A percentile compares a stretch with the other conserved stretches of the same genome.
These are phyloP conservation scores for Termitomyces sp. DNA, from an alignment of 768 basidiomycete genomes.

Conservation along the genomic window DNA sequence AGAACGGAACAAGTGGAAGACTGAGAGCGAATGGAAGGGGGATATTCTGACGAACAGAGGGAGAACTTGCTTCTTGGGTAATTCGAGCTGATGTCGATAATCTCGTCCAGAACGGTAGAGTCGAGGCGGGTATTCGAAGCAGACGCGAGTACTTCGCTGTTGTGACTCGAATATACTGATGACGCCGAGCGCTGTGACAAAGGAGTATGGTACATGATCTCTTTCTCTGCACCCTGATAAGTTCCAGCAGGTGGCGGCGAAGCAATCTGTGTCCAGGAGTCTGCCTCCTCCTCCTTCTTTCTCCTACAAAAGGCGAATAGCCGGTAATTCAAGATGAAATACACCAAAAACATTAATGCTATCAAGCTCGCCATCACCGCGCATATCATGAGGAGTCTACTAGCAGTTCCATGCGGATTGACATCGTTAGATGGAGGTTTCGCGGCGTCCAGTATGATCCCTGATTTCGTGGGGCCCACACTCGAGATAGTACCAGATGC, in stretches of 20 bases:
- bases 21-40: slow-evolving; percentile 11
- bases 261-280: slow-evolving; percentile 5
- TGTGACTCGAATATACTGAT: slow-evolving; percentile 2
- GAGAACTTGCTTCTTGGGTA: slow-evolving; percentile 27
- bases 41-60: slow-evolving; percentile 24
- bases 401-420: not conserved
- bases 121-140: not conserved
- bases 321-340: slow-evolving; percentile 7
- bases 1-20: slow-evolving; percentile 4
- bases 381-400: slow-evolving; percentile 13
- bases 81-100: slow-evolving; percentile 21
- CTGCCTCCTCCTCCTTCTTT: slow-evolving; percentile 2
- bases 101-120: not conserved
- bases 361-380: slow-evolving; percentile 13
- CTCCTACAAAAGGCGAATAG: slow-evolving; percentile 4
- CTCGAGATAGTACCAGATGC: not conserved
- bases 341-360: slow-evolving; percentile 9
- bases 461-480: not conserved
- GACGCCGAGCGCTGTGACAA: slow-evolving; percentile 2
- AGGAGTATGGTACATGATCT: slow-evolving; percentile 1
- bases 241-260: slow-evolving; percentile 9
- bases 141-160: not conserved
- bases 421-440: not conserved
- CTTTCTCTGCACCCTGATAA: slow-evolving; percentile 7
- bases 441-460: not conserved